Evolutionary conservation across 2,329 filamentous ascomycete genomes (phyloP).

Genomic region (Fusarium sambucinum): DNA sequence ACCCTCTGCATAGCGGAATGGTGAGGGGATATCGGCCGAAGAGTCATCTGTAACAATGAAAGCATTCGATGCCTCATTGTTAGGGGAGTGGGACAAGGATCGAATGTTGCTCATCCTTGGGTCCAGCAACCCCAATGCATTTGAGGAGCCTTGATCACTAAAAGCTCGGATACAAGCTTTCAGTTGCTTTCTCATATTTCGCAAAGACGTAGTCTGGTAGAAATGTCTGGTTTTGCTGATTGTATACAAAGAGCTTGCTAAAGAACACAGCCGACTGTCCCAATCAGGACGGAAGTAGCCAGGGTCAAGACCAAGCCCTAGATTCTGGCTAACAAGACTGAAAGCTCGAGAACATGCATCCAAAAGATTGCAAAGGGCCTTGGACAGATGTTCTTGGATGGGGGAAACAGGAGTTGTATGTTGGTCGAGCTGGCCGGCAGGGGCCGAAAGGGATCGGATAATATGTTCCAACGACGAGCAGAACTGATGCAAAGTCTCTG

Average conservation of each 20-base stretch:
- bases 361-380: slow-evolving; percentile 49
- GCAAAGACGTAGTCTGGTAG: slow-evolving; percentile 43
- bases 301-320: slow-evolving; percentile 37
- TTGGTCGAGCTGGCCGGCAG: slow-evolving; percentile 41
- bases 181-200: slow-evolving; percentile 48
- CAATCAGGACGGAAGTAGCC: slow-evolving; percentile 40
- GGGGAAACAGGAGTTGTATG: slow-evolving; percentile 34
- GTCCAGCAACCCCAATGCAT: slow-evolving; percentile 38
- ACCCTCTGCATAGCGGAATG: slow-evolving; percentile 35
- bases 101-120: slow-evolving; percentile 31
- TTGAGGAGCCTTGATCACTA: slow-evolving; percentile 29
- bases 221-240: slow-evolving; percentile 49
- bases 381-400: slow-evolving; percentile 46
- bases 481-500: slow-evolving; percentile 48
- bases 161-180: slow-evolving; percentile 46
- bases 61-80: slow-evolving; percentile 18
- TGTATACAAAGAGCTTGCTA: slow-evolving; percentile 46
- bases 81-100: slow-evolving; percentile 43
- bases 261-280: slow-evolving; percentile 41
- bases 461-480: slow-evolving; percentile 49
- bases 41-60: slow-evolving; percentile 19
- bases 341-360: slow-evolving; percentile 51
- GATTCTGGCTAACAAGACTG: slow-evolving; percentile 40
- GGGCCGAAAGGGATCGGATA: slow-evolving; percentile 41
- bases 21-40: slow-evolving; percentile 21